Evolutionary conservation across 129 eudicot species (phyloP).

Genomic region (Smallanthus sonchifolius): DNA sequence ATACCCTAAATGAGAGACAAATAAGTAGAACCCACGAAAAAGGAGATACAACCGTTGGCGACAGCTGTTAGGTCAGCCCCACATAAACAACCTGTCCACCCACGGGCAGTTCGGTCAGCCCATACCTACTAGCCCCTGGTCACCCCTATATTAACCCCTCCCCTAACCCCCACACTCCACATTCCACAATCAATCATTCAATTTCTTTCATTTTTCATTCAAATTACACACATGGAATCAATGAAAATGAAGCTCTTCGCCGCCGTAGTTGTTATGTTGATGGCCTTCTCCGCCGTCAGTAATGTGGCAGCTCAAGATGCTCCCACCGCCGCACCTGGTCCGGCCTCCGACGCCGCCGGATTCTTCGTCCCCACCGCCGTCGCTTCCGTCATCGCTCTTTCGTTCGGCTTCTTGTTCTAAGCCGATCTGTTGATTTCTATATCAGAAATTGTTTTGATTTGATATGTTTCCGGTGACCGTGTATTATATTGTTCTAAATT

Average conservation of each 20-base stretch:
- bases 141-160: conserved; percentile 21
- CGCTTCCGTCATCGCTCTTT: conserved; percentile 30
- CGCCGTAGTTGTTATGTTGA: conserved; percentile 23
- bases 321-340: conserved; percentile 44
- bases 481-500: not conserved
- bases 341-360: conserved; percentile 35
- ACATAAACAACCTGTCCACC: conserved; percentile 32
- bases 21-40: conserved; percentile 27
- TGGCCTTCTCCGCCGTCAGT: conserved; percentile 26
- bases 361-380: conserved; percentile 29
- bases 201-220: not conserved
- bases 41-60: conserved; percentile 32
- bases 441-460: not conserved
- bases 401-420: conserved; percentile 32
- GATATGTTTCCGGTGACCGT: conserved; percentile 10
- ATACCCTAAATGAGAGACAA: too few species aligned
- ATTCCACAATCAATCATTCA: not conserved
- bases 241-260: conserved; percentile 37
- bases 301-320: conserved; percentile 39
- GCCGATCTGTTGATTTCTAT: not conserved
- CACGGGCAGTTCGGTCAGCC: conserved; percentile 39
- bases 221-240: conserved; percentile 32
- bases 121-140: not conserved
- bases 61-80: conserved; percentile 30
- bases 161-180: not conserved